Evolutionary conservation across 805 yeast species (phyloP).

Genomic region (Hanseniaspora nectarophila): DNA sequence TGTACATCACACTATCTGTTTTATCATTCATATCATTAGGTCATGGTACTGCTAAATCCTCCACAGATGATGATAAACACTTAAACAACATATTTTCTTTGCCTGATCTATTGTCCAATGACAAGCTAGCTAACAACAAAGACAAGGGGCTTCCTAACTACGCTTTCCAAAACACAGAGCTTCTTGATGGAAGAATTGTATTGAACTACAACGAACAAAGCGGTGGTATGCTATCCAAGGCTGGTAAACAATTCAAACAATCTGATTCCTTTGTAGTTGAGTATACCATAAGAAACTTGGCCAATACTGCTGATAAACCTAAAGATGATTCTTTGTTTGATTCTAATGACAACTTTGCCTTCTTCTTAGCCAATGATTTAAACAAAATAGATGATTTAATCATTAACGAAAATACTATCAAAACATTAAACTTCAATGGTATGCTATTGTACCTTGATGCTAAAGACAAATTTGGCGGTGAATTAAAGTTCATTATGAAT

Average conservation of each 20-base stretch:
- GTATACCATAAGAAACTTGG: conserved; percentile 12
- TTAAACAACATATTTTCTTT: conserved; percentile 7
- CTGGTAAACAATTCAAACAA: conserved; percentile 3
- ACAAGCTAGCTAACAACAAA: conserved; percentile 8
- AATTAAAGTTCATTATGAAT: conserved; percentile 46
- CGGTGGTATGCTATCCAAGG: conserved; percentile 6
- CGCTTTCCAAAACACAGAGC: conserved; percentile 5
- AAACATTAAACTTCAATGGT: conserved; percentile 40
- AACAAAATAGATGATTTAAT: background rate
- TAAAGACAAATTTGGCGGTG: conserved; percentile 36
- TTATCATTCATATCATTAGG: background rate
- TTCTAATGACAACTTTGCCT: conserved; percentile 10
- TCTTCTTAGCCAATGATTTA: conserved; percentile 5
- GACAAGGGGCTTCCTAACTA: conserved; percentile 12
- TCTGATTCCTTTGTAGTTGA: conserved; percentile 9
- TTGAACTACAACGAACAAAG: conserved; percentile 4
- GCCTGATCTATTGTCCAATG: conserved; percentile 8
- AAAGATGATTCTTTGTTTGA: background rate
- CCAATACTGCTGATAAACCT: background rate
- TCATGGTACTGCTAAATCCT: background rate
- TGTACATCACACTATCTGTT: background rate
- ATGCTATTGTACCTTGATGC: conserved; percentile 49
- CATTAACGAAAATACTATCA: background rate
- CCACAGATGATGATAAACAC: conserved; percentile 5
- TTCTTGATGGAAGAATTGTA: conserved; percentile 8